Conservation (phyloP, 179 eudicot species). For the Camellia oleifera region DNA sequence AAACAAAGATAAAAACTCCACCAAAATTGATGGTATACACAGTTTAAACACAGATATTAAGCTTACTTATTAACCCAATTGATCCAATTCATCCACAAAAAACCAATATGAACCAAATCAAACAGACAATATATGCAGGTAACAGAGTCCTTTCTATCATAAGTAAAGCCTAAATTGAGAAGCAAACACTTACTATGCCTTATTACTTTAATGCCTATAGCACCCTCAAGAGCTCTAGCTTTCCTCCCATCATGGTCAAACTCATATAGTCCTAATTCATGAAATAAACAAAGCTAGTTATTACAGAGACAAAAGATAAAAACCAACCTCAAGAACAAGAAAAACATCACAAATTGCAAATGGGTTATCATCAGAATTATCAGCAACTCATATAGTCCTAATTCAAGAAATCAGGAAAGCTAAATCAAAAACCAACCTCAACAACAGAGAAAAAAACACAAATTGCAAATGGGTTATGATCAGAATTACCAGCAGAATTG, state of each 20-base stretch:
- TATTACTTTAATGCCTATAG: conserved; percentile 64
- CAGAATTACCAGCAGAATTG: conserved; percentile 63
- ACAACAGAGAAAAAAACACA: not conserved
- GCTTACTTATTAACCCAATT: not conserved
- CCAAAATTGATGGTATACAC: not conserved
- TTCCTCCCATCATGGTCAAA: conserved; percentile 67
- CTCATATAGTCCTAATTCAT: conserved; percentile 46
- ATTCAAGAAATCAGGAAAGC: conserved; percentile 11
- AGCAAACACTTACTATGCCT: conserved; percentile 46
- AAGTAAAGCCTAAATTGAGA: conserved; percentile 3
- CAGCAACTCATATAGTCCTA: conserved; percentile 64
- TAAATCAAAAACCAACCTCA: not conserved
- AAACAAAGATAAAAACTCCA: not conserved
- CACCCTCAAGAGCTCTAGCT: conserved; percentile 56
- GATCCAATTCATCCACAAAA: not conserved
- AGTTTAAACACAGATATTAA: not conserved
- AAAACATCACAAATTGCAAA: conserved; percentile 2
- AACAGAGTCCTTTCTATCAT: conserved; percentile 1
- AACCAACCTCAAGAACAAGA: not conserved
- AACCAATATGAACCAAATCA: not conserved
- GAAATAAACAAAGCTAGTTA: conserved; percentile 3
- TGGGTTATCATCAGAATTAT: conserved; percentile 23
- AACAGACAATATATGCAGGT: not conserved
- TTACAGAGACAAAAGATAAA: not conserved
- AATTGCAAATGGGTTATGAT: not conserved